Conservation (phyloP, 306 rosid species). For the Quercus mongolica region DNA sequence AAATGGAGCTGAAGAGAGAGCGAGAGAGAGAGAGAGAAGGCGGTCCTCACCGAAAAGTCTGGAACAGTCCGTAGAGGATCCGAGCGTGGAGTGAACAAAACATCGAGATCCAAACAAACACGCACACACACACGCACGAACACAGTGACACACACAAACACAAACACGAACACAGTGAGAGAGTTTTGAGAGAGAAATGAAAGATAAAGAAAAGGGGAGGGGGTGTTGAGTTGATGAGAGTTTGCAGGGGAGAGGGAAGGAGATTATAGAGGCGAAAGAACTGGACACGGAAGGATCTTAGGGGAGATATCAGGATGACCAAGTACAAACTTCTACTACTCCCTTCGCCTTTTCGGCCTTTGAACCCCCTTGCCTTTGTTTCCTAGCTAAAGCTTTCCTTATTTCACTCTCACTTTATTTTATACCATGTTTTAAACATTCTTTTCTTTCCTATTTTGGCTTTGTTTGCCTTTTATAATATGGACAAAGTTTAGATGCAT, state of each 20-base stretch:
- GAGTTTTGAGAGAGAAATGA: neutral
- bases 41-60: conserved; percentile 38
- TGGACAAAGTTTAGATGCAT: too few species aligned
- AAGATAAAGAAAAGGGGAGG: neutral
- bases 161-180: neutral
- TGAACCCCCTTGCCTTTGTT: too few species aligned
- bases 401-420: too few species aligned
- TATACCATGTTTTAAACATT: too few species aligned
- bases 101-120: conserved; percentile 30
- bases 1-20: neutral
- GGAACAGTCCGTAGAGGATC: conserved; percentile 28
- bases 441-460: too few species aligned
- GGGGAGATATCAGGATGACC: conserved; percentile 22
- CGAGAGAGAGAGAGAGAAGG: neutral
- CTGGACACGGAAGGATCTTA: conserved; percentile 17
- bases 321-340: too few species aligned
- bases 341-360: too few species aligned
- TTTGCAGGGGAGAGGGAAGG: conserved; percentile 4
- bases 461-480: too few species aligned
- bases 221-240: neutral
- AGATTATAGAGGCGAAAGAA: conserved; percentile 13
- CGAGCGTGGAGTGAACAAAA: conserved; percentile 32
- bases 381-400: too few species aligned
- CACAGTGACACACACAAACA: neutral
- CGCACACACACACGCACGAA: neutral